These are phyloP conservation scores for Davidsoniella eucalypti DNA, from an alignment of 2,329 filamentous ascomycete species.

Conservation along the genomic window DNA sequence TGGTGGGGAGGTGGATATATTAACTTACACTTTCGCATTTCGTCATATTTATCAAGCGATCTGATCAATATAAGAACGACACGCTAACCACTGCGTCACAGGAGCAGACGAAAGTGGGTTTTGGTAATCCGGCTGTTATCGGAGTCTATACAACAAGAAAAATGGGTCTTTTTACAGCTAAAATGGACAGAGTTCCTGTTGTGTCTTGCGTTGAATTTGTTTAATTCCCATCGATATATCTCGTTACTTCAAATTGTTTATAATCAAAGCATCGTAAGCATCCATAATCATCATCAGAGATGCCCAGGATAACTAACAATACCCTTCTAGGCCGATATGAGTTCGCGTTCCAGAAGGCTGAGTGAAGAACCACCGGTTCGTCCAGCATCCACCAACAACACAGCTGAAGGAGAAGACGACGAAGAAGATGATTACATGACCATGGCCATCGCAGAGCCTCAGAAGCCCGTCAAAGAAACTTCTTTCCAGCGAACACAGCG, in stretches of 20 bases:
- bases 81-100: slow-evolving; percentile 16
- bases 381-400: not conserved
- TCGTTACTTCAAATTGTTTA: too few relatives aligned
- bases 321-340: not conserved
- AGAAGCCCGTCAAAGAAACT: slow-evolving; percentile 32
- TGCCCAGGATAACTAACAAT: too few relatives aligned
- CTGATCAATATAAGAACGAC: slow-evolving; percentile 15
- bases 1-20: not conserved
- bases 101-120: slow-evolving; percentile 12
- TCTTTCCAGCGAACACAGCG: slow-evolving; percentile 38
- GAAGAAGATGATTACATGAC: slow-evolving; percentile 95
- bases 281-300: too few relatives aligned
- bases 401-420: slow-evolving; percentile 20
- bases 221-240: not conserved
- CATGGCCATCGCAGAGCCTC: slow-evolving; percentile 63
- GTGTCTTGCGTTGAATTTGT: not conserved
- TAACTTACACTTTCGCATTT: slow-evolving; percentile 15
- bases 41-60: slow-evolving; percentile 13
- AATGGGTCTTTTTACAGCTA: not conserved
- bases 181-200: slow-evolving; percentile 1
- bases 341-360: not conserved
- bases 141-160: slow-evolving; percentile 1
- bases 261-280: too few relatives aligned
- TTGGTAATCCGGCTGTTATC: slow-evolving; percentile 6
- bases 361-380: not conserved